Evolutionary conservation across 176 grass and related monocot genomes (phyloP).

Genomic region (Puccinellia tenuiflora): DNA sequence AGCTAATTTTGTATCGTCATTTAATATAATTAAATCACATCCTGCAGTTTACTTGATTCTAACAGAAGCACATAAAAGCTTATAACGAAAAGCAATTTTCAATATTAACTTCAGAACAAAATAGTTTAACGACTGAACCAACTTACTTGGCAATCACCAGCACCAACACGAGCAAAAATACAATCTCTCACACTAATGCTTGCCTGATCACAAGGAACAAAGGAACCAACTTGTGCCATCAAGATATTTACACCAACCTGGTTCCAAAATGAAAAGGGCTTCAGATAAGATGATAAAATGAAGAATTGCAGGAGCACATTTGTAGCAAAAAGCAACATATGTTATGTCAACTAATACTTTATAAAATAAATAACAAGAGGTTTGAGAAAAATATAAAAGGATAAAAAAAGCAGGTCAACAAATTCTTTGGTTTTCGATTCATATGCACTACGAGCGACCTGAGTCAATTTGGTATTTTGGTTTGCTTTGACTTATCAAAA

Average conservation of each 20-base stretch:
- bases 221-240: constrained; percentile 97
- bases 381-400: neutral
- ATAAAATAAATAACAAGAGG: constrained; percentile 12
- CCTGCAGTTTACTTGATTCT: neutral
- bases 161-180: constrained; percentile 99
- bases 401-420: neutral
- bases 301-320: neutral
- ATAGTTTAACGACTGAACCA: neutral
- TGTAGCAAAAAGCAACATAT: constrained; percentile 11
- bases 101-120: constrained; percentile 12
- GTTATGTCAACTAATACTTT: neutral
- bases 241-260: constrained; percentile 91
- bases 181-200: constrained; percentile 90
- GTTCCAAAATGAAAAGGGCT: constrained; percentile 26
- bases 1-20: constrained; percentile 3
- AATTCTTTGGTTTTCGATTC: neutral
- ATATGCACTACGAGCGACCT: neutral
- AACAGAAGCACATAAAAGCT: constrained; percentile 8
- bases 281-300: constrained; percentile 20
- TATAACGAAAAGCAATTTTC: constrained; percentile 7
- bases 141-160: constrained; percentile 98
- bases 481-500: neutral
- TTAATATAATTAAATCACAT: neutral
- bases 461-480: constrained; percentile 4
- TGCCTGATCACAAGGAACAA: constrained; percentile 82